Evolutionary conservation across 306 rosid species (phyloP), one percentile per base, ranked within the genome.

Genomic region (Malus fusca): DNA sequence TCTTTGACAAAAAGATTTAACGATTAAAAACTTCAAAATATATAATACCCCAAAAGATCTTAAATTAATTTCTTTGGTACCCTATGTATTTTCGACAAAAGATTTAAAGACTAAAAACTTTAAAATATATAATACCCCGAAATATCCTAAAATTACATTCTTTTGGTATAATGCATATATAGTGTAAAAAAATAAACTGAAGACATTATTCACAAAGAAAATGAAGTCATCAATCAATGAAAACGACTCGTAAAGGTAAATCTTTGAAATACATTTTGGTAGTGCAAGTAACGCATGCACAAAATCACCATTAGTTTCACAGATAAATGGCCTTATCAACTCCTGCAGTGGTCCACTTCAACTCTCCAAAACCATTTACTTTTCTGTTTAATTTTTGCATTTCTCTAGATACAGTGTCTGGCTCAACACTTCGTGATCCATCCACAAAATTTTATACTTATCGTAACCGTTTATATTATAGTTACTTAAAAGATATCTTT

Each of bases 301-400:
- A 51, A 21, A 17, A 51, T 17, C 55, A 48, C 23, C 43, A 5
- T n/a, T 21, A 14, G 48, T 77, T 4, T 3, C 22, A 11, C 31
- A 21, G 35, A 69, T 77, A 43, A 75, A 42, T 8, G 60, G 10
- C 28, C 37, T 1, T 73, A 26, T 52, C 43, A 76, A 42, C 73
- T 68, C 18, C 14, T 0, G 2, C 33, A 77, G 59, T 78, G 82
- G 77, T 72, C 73, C 72, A 46, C 75, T 35, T 15, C 37, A 53
- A 51, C 25, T 71, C 67, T 30, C n/a, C 75, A 56, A 26, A 26
- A 33, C 23, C 51, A 15, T 19, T 9, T 25, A 62, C 2, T 62
- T 62, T 28, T 30, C 67, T 6, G 43, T 17, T 51, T 18, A 19
- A 3, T 21, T 65, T 65, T 17, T 17, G 22, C 9, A 18, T 65